Percentiles rank a stretch among this genome's conserved stretches.
These are phyloP conservation scores for Ophiostoma perfectum DNA, from an alignment of 2,329 filamentous ascomycete species.

Conservation along the genomic window DNA sequence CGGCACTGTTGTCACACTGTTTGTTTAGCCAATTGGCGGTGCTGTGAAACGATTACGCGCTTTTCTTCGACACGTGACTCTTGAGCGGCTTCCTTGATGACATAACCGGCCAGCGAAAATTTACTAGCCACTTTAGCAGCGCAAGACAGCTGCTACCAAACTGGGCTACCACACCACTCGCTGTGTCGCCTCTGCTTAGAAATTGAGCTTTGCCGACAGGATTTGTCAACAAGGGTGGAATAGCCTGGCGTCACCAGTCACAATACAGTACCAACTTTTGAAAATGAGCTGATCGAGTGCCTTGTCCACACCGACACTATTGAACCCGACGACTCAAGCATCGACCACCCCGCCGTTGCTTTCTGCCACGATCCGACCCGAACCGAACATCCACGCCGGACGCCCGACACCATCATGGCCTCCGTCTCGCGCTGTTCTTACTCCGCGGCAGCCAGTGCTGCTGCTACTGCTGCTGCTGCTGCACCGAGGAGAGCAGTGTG, in stretches of 20 bases:
- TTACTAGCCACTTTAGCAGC: not conserved
- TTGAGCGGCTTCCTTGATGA: not conserved
- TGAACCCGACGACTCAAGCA: not conserved
- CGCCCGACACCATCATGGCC: not conserved
- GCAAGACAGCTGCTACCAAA: not conserved
- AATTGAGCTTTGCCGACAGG: conserved; percentile 18
- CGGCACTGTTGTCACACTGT: not conserved
- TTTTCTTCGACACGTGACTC: not conserved
- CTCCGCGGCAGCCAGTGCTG: not conserved
- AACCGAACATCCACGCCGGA: not conserved
- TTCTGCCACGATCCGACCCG: not conserved
- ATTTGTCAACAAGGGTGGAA: conserved; percentile 3
- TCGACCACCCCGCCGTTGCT: not conserved
- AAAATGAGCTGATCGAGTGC: not conserved
- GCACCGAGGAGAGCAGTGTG: not conserved
- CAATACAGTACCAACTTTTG: not conserved
- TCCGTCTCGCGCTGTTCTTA: conserved; percentile 12
- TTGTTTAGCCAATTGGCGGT: not conserved
- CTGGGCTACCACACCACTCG: not conserved
- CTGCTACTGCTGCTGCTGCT: not conserved
- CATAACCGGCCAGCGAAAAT: not conserved
- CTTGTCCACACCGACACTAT: not conserved
- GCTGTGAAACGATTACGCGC: conserved; percentile 1
- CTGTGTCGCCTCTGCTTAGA: conserved; percentile 18
- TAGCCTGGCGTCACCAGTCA: not conserved